Conservation (phyloP, 192 early-diverging fungal species). For the Coemansia sp. region DNA sequence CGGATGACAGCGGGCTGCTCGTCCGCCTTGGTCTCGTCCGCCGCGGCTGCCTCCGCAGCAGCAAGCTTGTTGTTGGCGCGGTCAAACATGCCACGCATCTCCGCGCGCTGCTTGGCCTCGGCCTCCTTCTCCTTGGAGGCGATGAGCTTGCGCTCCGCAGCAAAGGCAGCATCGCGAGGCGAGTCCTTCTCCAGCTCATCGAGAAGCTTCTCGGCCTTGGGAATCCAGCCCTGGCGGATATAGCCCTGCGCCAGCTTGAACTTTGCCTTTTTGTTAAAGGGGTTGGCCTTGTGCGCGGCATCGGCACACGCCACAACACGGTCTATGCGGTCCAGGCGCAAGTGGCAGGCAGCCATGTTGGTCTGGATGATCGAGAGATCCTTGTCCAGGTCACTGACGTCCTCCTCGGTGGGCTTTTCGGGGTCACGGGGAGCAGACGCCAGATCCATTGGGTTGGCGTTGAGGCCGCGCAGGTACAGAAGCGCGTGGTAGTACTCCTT, state of each 20-base stretch:
- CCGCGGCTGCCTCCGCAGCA: conserved; percentile 2
- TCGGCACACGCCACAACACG: conserved; percentile 35
- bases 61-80: conserved; percentile 22
- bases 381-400: conserved; percentile 46
- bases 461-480: conserved; percentile 45
- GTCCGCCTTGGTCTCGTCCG: neutral
- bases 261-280: conserved; percentile 56
- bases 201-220: conserved; percentile 42
- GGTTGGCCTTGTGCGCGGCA: conserved; percentile 40
- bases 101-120: conserved; percentile 49
- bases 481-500: conserved; percentile 45
- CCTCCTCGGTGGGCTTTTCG: conserved; percentile 32
- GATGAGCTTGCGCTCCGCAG: conserved; percentile 45
- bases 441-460: conserved; percentile 32
- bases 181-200: conserved; percentile 44
- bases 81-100: conserved; percentile 55
- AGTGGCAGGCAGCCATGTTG: conserved; percentile 56
- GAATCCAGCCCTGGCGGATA: conserved; percentile 35
- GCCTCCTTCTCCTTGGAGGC: conserved; percentile 39
- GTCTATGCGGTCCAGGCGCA: conserved; percentile 26
- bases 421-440: conserved; percentile 14
- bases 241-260: conserved; percentile 52
- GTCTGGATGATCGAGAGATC: conserved; percentile 37
- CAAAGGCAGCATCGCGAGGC: conserved; percentile 40
- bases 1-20: neutral